These are phyloP conservation scores for Claviceps spartinae DNA, from an alignment of 2,329 filamentous ascomycete genomes.

Conservation along the genomic window DNA sequence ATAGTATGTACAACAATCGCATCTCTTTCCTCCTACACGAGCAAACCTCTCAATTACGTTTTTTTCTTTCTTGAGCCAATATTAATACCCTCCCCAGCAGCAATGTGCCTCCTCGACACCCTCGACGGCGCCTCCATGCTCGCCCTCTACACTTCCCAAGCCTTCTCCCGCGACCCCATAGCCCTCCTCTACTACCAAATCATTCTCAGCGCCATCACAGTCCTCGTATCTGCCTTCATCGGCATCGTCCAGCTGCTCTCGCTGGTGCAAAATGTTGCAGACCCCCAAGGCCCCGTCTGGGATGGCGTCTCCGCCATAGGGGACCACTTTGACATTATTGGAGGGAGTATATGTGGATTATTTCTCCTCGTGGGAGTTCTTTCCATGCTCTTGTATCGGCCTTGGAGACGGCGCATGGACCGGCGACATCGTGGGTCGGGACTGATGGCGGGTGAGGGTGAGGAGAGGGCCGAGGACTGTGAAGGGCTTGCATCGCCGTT, in stretches of 20 bases:
- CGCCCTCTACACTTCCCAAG: conserved; percentile 71
- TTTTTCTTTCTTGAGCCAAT: too few species aligned
- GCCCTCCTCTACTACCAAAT: conserved; percentile 91
- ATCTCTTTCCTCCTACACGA: too few species aligned
- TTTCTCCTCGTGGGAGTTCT: conserved; percentile 67
- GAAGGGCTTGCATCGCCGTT: background rate
- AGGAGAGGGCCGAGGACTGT: background rate
- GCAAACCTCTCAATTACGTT: background rate
- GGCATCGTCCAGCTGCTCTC: conserved; percentile 74
- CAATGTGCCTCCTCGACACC: conserved; percentile 92
- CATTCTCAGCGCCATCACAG: conserved; percentile 70
- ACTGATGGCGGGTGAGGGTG: background rate
- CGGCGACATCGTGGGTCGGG: conserved; percentile 7
- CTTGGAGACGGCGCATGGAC: conserved; percentile 51
- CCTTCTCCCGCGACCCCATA: conserved; percentile 67
- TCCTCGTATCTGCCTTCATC: conserved; percentile 73
- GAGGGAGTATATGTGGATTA: conserved; percentile 71
- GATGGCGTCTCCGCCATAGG: conserved; percentile 65
- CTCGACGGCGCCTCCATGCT: conserved; percentile 92
- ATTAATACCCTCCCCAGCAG: conserved; percentile 36
- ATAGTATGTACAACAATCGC: too few species aligned
- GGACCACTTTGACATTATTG: conserved; percentile 75
- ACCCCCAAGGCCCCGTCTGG: conserved; percentile 72
- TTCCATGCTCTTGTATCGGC: conserved; percentile 62
- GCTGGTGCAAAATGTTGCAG: conserved; percentile 61